A percentile compares a stretch with the other conserved stretches of the same genome.
These are phyloP conservation scores for Paxillus involutus DNA, from an alignment of 768 basidiomycete species.

Conservation along the genomic window DNA sequence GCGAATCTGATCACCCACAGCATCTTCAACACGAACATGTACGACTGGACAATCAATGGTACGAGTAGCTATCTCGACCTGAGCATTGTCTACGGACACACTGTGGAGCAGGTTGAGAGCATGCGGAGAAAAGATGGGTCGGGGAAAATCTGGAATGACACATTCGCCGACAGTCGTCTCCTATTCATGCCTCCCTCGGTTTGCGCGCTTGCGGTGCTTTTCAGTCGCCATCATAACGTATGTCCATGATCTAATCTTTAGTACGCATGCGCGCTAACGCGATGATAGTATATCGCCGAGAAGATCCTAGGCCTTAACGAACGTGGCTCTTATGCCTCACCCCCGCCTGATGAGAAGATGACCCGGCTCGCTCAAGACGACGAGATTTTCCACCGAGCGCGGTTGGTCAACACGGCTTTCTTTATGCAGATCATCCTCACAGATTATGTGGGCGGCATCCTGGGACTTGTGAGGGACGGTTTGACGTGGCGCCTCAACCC, in stretches of 20 bases:
- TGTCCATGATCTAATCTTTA: conserved; percentile 18
- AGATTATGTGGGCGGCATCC: conserved; percentile 76
- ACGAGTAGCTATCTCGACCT: conserved; percentile 77
- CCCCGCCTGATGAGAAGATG: conserved; percentile 14
- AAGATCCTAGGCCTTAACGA: conserved; percentile 73
- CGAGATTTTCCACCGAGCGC: conserved; percentile 72
- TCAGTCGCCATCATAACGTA: conserved; percentile 76
- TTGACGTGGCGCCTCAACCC: conserved; percentile 69
- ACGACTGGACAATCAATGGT: conserved; percentile 55
- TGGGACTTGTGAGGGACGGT: conserved; percentile 67
- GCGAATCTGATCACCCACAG: conserved; percentile 75
- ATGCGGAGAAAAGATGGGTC: conserved; percentile 66
- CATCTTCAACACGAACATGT: conserved; percentile 58
- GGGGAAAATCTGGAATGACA: conserved; percentile 66
- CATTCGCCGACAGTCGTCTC: conserved; percentile 66
- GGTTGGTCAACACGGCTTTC: conserved; percentile 71
- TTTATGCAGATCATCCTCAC: conserved; percentile 68
- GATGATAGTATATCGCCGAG: conserved; percentile 62
- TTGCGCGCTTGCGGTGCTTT: conserved; percentile 65
- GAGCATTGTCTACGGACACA: conserved; percentile 70
- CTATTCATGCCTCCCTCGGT: conserved; percentile 72
- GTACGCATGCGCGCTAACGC: conserved; percentile 5
- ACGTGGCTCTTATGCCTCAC: conserved; percentile 39
- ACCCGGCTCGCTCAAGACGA: conserved; percentile 56
- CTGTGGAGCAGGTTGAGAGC: conserved; percentile 41